phyloP scores from a whole-genome alignment of 1,139 yeast species.

The Arxiozyma bovina region DNA sequence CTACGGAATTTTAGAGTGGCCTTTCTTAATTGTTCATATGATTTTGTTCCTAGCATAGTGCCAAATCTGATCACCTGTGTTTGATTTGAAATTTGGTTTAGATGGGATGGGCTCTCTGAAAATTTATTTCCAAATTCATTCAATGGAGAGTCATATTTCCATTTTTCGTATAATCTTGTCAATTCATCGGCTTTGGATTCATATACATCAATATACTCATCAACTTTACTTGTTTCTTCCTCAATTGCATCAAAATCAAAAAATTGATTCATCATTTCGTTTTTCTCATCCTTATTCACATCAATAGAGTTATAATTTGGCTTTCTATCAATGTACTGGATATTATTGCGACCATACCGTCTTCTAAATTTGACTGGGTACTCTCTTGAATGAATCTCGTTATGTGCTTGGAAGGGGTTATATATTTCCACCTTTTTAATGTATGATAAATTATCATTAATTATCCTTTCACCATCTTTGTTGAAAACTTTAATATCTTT shows the following conservation, averaged over 20 bases:
- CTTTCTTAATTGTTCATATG: conserved; percentile 59
- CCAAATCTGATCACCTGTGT: conserved; percentile 90
- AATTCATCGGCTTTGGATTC: conserved; percentile 47
- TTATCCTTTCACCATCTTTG: conserved; percentile 24
- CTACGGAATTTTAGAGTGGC: conserved; percentile 43
- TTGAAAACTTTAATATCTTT: conserved; percentile 21
- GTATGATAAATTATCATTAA: conserved; percentile 11
- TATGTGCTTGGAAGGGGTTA: conserved; percentile 25
- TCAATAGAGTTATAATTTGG: conserved; percentile 32
- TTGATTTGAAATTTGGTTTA: conserved; percentile 75
- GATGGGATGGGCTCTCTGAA: conserved; percentile 53
- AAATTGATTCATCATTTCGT: conserved; percentile 20
- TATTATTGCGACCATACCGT: conserved; percentile 66
- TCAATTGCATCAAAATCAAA: conserved; percentile 27
- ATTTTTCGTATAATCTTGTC: conserved; percentile 56
- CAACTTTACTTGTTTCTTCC: conserved; percentile 21
- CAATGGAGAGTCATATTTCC: conserved; percentile 68
- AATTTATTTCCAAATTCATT: conserved; percentile 47
- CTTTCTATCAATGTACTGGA: conserved; percentile 63
- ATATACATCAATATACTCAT: conserved; percentile 39
- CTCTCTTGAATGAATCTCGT: conserved; percentile 35
- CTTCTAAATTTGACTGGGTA: conserved; percentile 60
- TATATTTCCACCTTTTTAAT: conserved; percentile 26
- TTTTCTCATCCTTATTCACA: conserved; percentile 13
- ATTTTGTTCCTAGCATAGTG: conserved; percentile 78